Evolutionary conservation across 2,329 filamentous ascomycete genomes (phyloP), one percentile per base, ranked within the genome.

Genomic region (Coniochaeta sp.): DNA sequence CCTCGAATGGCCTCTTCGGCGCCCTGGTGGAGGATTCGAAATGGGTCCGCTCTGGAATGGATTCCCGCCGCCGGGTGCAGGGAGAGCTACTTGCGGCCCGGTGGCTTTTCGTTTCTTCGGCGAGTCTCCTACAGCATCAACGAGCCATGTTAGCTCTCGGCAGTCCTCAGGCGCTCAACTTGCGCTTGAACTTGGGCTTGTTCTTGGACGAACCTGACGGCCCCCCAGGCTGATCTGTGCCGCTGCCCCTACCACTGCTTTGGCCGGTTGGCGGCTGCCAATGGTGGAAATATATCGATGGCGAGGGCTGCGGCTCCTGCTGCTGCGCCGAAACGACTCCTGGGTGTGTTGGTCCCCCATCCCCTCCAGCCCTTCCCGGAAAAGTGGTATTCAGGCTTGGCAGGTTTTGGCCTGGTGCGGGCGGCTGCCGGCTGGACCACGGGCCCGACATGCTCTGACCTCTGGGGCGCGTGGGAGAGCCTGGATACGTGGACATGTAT

Each of bases 231-330:
- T 89, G 87, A 68, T 86, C 85, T 60, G 82, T 79, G 71, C 79
- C 77, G 64, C 68, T 63, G 60, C 80, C 76, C 62, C 75, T 61
- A 82, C 81, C 64, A 80, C 78, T 56, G 17, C 54, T 24, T n/a
- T 38, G 82, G 63, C 85, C 83, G 24, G 81, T 83, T 16, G 92
- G 92, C 54, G 92, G 92, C 62, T 93, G 89, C 91, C 92, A 96
- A 71, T 96, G 91, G 70, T 96, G 91, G 72, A 96, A 96, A 73
- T 91, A 95, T 55, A 96, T 89, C 24, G 88, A 89, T 0, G 89
- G 86, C 44, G 89, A 90, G 19, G 85, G 82, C 64, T 87, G 79
- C 52, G 84, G 75, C 55, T 86, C 84, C 65, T 89, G 82, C 67
- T 87, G 84, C 61, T 82, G 81, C 54, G 75, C 71, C 42, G 79